Base-by-base conservation (phyloP, 208 protist genomes). In the Balamuthia mandrillaris region DNA sequence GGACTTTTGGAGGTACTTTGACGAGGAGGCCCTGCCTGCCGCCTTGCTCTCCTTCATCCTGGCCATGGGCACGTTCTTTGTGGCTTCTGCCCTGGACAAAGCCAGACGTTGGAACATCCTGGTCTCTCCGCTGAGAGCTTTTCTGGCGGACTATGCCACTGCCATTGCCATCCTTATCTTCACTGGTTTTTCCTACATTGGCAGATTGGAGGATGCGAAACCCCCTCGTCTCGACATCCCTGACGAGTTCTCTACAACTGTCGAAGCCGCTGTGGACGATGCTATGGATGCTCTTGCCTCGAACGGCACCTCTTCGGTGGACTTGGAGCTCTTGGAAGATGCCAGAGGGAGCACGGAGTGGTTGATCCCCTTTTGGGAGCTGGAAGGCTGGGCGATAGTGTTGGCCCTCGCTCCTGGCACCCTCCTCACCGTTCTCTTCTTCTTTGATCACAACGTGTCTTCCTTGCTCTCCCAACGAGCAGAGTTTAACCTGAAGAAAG, bases 371-470 rank as follows among this genome's bases (percentile, higher is more conserved):
- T 60, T 88, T 29, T 77, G 21, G 29, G 54, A 88, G 27, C 70
- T 87, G 37, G 21, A 18, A 16, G 21, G 60, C 10, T 75, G 47
- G 49, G 66, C 24, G 1, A 41, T 86, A 14, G 85, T 91, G 54
- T 47, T 63, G 1, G 87, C 88, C 3, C 14, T 63, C 0, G 24
- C 16, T 0, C 54, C 49, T 0, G 88, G 63, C 9, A 27, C 87
- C n/a, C 54, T 92, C 27, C 81, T 93, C 16, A 89, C 84, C 33
- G 77, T 87, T 6, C 86, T 93, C 39, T 88, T 93, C 79, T 90
- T 93, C 60, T 89, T 93, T 41, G 90, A 92, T 54, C 89, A 92
- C 61, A 92, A 92, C 58, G 79, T 92, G 27, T 86, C 78, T 16
- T 90, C 87, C 16, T 44, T 92, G 33, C 68, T 92, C 6, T 85